Base-by-base conservation (phyloP, 805 yeast species). In the Aciculoconidium aculeatum region DNA sequence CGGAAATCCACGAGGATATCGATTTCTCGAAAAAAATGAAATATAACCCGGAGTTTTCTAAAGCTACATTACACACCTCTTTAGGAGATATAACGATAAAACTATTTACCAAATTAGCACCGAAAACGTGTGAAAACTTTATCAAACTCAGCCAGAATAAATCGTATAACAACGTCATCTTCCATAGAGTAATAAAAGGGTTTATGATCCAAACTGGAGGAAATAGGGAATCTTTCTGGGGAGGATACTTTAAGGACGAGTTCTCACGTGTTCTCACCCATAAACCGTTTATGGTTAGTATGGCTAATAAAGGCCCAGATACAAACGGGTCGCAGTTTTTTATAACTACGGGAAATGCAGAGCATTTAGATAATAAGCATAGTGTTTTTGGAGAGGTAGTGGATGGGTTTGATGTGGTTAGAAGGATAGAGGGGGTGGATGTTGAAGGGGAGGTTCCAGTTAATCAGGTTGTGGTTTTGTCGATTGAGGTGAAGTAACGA, bases 101-200 rank as follows among this genome's bases (percentile, higher is more conserved):
- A 17, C 36, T 67, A 13, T 60, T 42, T 35, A 57, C 52, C 3
- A 40, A 51, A 23, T 44, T 51, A 15, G 61, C 64, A 1, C 72
- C 72, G 4, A 40, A 54, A 23, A 59, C 72, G 1, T 62, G 54
- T 8, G 66, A 63, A 34, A 67, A 65, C 38, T 67, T 67, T 34
- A 41, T 55, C 7, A 40, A 43, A 13, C 50, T 58, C 12, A 57
- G 67, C 38, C 25, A 40, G 18, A 47, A 45, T 4, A 59, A 58
- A 9, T 67, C 63, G 39, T 67, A 67, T 45, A 51, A 67, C 36
- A 43, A 51, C 14, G 40, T 59, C 11, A 55, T 54, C 7, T 50
- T 50, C 30, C 53, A 50, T 23, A 17, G 54, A 15, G 52, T 50
- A 4, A 49, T 50, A 18, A 40, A 45, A 20, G 37, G 37, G 12